Evolutionary conservation across 2,329 filamentous ascomycete genomes (phyloP).

Genomic region (Graphilbum ipis-grandicollis): DNA sequence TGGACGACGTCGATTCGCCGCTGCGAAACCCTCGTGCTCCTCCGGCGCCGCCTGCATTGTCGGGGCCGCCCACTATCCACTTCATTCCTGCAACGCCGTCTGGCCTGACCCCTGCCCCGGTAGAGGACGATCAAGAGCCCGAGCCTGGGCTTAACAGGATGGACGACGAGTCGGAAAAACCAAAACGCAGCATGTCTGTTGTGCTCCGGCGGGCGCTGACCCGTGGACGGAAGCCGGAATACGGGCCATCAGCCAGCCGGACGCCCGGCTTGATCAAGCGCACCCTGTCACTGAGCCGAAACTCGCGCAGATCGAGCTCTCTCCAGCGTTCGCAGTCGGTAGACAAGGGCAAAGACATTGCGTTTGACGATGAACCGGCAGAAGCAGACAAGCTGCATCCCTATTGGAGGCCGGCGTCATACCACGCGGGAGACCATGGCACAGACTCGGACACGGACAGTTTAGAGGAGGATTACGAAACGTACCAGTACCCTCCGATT

Average conservation of each 20-base stretch:
- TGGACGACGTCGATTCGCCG: conserved; percentile 42
- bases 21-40: conserved; percentile 44
- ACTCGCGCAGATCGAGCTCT: not conserved
- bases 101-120: conserved; percentile 35
- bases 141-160: not conserved
- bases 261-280: conserved; percentile 27
- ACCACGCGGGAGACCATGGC: conserved; percentile 15
- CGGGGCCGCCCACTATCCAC: conserved; percentile 29
- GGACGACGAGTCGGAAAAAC: conserved; percentile 10
- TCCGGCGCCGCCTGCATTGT: conserved; percentile 34
- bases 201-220: conserved; percentile 31
- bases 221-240: conserved; percentile 15
- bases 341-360: conserved; percentile 12
- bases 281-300: conserved; percentile 33
- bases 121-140: conserved; percentile 19
- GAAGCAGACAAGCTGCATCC: conserved; percentile 41
- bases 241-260: conserved; percentile 21
- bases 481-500: conserved; percentile 28
- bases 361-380: conserved; percentile 24
- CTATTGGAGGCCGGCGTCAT: conserved; percentile 40
- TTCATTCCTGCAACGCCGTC: conserved; percentile 48
- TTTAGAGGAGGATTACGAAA: conserved; percentile 19
- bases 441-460: conserved; percentile 17
- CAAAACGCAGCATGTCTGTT: conserved; percentile 27
- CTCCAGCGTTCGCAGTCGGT: conserved; percentile 3